phyloP scores from a whole-genome alignment of 108 stramenopile species.

The Aurantiochytrium sp. region DNA sequence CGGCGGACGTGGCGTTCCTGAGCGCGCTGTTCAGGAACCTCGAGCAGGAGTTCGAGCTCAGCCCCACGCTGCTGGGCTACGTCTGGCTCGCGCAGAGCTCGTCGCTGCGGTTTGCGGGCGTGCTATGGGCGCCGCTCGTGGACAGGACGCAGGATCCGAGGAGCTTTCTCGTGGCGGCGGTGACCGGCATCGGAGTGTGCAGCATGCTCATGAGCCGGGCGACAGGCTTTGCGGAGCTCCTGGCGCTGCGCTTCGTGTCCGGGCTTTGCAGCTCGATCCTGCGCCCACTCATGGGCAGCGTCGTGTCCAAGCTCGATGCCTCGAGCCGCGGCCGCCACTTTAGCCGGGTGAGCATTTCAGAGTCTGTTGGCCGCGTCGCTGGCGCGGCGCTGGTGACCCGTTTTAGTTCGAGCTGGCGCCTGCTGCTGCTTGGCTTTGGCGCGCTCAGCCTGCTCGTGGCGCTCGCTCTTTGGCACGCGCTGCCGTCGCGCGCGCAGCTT shows the following conservation, averaged over 20 bases:
- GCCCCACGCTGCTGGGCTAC: neutral
- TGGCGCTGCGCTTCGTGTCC: neutral
- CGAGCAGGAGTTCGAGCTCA: neutral
- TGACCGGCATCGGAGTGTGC: neutral
- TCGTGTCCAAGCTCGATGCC: neutral
- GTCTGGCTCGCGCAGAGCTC: neutral
- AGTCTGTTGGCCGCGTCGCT: neutral
- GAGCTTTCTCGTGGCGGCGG: neutral
- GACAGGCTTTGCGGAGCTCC: neutral
- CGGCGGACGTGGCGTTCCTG: neutral
- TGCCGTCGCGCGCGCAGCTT: neutral
- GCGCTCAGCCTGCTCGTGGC: constrained; percentile 5
- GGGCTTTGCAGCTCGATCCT: neutral
- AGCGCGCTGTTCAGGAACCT: neutral
- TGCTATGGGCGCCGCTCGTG: constrained; percentile 8
- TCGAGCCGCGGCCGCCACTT: neutral
- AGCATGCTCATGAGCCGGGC: neutral
- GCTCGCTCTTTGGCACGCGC: no score
- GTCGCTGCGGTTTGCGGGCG: neutral
- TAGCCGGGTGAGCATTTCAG: neutral
- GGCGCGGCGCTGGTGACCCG: neutral
- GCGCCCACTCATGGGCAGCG: neutral
- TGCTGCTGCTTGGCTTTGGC: neutral
- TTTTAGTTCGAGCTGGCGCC: neutral
- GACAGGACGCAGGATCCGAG: neutral